These are phyloP conservation scores for Ceratobasidium sp. DNA, from an alignment of 1,284 basidiomycete genomes.

Conservation along the genomic window DNA sequence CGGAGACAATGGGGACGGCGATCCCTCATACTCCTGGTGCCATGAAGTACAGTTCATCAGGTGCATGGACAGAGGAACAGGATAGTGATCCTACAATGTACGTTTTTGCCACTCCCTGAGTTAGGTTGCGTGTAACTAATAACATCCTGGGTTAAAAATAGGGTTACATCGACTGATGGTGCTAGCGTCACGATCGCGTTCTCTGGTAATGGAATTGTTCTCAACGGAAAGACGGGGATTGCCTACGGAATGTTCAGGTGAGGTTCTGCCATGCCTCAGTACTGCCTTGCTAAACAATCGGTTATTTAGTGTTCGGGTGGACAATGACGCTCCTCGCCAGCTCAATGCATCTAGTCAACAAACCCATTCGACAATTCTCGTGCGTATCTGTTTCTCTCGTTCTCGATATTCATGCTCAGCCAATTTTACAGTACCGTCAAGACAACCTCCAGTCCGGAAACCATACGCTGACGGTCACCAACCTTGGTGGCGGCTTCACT, in stretches of 20 bases:
- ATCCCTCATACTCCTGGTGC: slow-evolving; percentile 5
- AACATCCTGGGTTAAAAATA: background rate
- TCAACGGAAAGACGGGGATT: slow-evolving; percentile 17
- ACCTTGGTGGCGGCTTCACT: slow-evolving; percentile 10
- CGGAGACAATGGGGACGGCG: slow-evolving; percentile 1
- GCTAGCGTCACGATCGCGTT: slow-evolving; percentile 29
- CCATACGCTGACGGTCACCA: slow-evolving; percentile 22
- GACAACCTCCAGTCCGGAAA: slow-evolving; percentile 17
- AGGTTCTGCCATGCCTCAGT: background rate
- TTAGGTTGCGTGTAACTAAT: background rate
- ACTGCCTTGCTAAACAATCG: background rate
- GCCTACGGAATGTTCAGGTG: slow-evolving; percentile 31
- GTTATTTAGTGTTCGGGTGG: slow-evolving; percentile 22
- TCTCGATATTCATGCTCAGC: background rate
- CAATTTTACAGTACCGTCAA: slow-evolving; percentile 20
- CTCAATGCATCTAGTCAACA: slow-evolving; percentile 28
- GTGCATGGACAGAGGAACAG: slow-evolving; percentile 13
- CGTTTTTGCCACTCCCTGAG: background rate
- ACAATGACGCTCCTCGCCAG: background rate
- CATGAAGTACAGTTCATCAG: slow-evolving; percentile 23
- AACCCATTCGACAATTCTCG: slow-evolving; percentile 24
- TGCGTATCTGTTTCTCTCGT: background rate
- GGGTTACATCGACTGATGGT: slow-evolving; percentile 28
- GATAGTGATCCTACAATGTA: slow-evolving; percentile 25
- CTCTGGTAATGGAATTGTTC: slow-evolving; percentile 22